Conservation (phyloP, 106 monocot species). For the Platanthera guangdongensis region DNA sequence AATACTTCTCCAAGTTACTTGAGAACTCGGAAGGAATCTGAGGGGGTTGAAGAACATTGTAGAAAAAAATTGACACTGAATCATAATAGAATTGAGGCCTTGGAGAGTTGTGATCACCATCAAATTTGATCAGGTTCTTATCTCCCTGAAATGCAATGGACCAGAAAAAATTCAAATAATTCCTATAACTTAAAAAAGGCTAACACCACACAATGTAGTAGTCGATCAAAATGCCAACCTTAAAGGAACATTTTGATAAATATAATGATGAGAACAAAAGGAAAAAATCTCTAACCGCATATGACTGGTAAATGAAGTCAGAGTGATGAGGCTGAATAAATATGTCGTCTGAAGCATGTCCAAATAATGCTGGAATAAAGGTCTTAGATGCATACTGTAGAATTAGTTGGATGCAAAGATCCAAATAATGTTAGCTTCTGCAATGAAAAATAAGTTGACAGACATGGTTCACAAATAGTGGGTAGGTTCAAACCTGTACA, state of each 20-base stretch:
- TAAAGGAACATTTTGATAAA: neutral
- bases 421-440: conserved; percentile 2
- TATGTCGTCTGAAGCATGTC: conserved; percentile 76
- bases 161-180: neutral
- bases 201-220: neutral
- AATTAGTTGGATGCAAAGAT: neutral
- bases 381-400: conserved; percentile 84
- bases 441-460: neutral
- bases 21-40: conserved; percentile 46
- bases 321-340: conserved; percentile 89
- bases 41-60: conserved; percentile 92
- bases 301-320: conserved; percentile 74
- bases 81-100: conserved; percentile 96
- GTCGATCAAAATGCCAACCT: neutral
- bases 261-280: neutral
- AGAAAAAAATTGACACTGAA: conserved; percentile 96
- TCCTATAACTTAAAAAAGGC: neutral
- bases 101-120: conserved; percentile 89
- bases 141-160: conserved; percentile 58
- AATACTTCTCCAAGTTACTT: conserved; percentile 72
- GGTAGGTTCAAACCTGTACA: conserved; percentile 54
- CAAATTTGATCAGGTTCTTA: conserved; percentile 96
- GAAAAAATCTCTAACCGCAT: conserved; percentile 44
- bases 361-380: conserved; percentile 98
- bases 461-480: neutral